Base-by-base conservation (phyloP, 805 yeast genomes). In the Suhomyces faveliae region DNA sequence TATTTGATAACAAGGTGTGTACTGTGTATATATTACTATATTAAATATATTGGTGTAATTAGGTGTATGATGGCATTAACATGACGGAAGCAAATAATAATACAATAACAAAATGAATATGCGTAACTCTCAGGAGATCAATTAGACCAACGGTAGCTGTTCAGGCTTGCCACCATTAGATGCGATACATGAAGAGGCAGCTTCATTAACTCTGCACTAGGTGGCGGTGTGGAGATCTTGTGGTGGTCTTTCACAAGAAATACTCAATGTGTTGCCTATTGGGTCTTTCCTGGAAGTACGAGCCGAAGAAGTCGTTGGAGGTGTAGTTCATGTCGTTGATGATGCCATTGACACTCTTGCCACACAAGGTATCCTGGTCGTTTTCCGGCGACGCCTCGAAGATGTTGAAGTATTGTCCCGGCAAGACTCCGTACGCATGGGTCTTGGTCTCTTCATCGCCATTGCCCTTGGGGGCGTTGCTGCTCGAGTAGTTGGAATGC, bases 331-430 rank as follows among this genome's bases (percentile, higher is more conserved):
- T 44, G 4, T 45, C 49, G 37, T 42, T 50, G 25, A 47, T 56
- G 25, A 58, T 49, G 1, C 76, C 73, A 55, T 68, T 72, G 47
- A 77, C 71, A 27, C 71, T 57, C 43, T 67, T 66, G 7, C 76
- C 74, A 58, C 63, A 67, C 40, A 61, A 42, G 9, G 80, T 76
- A 53, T 77, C 85, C 53, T 79, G 79, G 45, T 83, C 86, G 62
- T 91, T 90, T 58, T 90, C 97, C 0, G 98, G 98, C 6, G 97
- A 94, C 11, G 97, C 98, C 53, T 89, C 98, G 67, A 94, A 94
- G 1, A 95, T 96, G 61, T 94, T 94, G 68, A 92, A 94, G 46
- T 81, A 83, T 40, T 87, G 85, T 21, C 83, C 81, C 43, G 74
- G 68, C 22, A 70, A 59, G 21, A 65, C 64, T 7, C 67, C 70